A percentile compares a stretch with the other conserved stretches of the same genome.
Conservation (phyloP, 176 grass and related monocot species). For the Metroxylon sagu region DNA sequence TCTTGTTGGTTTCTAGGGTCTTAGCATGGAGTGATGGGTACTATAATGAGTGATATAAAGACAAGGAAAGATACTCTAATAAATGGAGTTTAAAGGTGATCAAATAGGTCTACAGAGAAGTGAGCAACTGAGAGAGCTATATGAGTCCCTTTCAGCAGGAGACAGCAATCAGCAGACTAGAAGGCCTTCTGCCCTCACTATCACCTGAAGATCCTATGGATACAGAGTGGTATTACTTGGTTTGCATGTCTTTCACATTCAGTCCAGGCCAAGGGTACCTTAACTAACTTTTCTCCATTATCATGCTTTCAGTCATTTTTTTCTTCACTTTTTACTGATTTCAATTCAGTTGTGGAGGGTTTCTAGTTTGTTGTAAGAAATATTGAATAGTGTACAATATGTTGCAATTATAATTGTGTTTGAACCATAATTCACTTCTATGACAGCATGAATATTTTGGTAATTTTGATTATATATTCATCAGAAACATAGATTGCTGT, state of each 20-base stretch:
- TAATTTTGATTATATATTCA: too few relatives aligned
- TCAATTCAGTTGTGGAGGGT: too few relatives aligned
- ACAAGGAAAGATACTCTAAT: constrained; percentile 64
- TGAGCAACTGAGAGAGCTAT: constrained; percentile 71
- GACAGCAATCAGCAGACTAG: constrained; percentile 52
- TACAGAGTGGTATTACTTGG: constrained; percentile 78
- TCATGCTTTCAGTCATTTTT: too few relatives aligned
- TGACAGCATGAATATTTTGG: too few relatives aligned
- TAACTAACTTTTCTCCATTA: neutral
- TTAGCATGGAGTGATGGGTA: constrained; percentile 71
- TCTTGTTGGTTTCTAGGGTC: constrained; percentile 15
- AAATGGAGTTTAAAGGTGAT: constrained; percentile 41
- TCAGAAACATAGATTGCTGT: too few relatives aligned
- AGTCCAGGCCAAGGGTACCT: constrained; percentile 53
- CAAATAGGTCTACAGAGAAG: constrained; percentile 60
- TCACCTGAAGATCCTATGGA: constrained; percentile 74
- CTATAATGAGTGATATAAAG: constrained; percentile 95
- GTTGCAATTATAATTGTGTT: too few relatives aligned
- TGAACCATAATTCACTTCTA: too few relatives aligned
- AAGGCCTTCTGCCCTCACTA: constrained; percentile 43
- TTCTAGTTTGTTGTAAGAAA: too few relatives aligned
- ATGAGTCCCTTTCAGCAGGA: constrained; percentile 48
- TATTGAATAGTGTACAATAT: too few relatives aligned
- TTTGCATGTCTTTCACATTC: constrained; percentile 95
- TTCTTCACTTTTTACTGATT: too few relatives aligned